Evolutionary conservation across 306 rosid species (phyloP).

Genomic region (Cucurbita argyrosperma): DNA sequence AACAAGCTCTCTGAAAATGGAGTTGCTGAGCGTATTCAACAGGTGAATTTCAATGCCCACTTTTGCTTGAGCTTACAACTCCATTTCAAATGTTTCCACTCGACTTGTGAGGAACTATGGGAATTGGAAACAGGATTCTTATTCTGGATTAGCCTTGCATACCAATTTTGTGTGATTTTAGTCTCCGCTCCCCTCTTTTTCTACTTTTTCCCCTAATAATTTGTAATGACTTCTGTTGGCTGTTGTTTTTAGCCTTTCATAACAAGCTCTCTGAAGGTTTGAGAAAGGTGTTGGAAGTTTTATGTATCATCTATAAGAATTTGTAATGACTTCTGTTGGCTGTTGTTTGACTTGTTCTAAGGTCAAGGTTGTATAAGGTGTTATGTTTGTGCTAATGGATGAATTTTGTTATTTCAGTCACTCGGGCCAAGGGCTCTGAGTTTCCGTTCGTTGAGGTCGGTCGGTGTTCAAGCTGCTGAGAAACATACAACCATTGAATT

Average conservation of each 20-base stretch:
- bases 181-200: neutral
- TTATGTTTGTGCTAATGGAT: neutral
- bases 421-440: conserved; percentile 68
- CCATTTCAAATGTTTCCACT: neutral
- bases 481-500: conserved; percentile 77
- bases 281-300: neutral
- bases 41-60: conserved; percentile 38
- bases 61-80: neutral
- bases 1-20: conserved; percentile 51
- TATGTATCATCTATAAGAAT: neutral
- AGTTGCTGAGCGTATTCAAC: conserved; percentile 83
- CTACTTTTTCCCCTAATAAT: no score
- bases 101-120: neutral
- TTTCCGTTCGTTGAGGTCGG: conserved; percentile 71
- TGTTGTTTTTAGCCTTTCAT: no score
- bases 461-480: conserved; percentile 70
- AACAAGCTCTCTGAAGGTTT: no score
- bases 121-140: conserved; percentile 1
- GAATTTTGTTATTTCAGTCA: conserved; percentile 35
- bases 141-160: conserved; percentile 1
- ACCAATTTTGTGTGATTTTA: neutral
- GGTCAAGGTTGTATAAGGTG: neutral
- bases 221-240: no score
- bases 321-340: neutral
- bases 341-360: neutral